Percentiles rank a stretch among this genome's conserved stretches.
phyloP scores from a whole-genome alignment of 2,329 filamentous ascomycete genomes.

The Emmonsiellopsis sp. region DNA sequence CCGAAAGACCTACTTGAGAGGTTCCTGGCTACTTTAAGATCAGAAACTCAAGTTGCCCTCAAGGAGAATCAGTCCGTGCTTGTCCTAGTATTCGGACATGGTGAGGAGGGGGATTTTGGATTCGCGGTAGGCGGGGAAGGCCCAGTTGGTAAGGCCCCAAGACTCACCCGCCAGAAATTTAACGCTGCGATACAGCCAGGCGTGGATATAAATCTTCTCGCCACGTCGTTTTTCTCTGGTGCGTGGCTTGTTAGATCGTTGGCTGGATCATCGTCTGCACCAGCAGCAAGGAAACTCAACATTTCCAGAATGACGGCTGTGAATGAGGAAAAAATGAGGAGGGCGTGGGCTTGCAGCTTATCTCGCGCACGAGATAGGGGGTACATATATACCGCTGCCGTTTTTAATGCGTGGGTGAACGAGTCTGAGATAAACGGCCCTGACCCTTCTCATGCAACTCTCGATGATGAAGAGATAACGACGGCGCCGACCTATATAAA shows the following conservation, averaged over 20 bases:
- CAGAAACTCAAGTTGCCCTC: conserved; percentile 3
- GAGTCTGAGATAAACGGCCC: neutral
- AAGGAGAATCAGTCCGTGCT: conserved; percentile 2
- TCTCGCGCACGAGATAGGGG: conserved; percentile 3
- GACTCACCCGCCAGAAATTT: conserved; percentile 2
- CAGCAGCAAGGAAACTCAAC: conserved; percentile 1
- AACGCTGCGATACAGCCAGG: neutral
- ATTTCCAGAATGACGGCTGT: conserved; percentile 4
- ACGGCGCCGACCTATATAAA: conserved; percentile 4
- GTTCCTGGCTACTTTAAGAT: conserved; percentile 5
- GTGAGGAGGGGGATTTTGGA: conserved; percentile 1
- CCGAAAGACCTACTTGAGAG: conserved; percentile 3
- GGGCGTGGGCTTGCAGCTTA: conserved; percentile 1
- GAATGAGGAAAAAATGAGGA: neutral
- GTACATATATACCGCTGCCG: conserved; percentile 3
- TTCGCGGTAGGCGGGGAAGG: conserved; percentile 2
- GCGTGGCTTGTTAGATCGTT: conserved; percentile 4
- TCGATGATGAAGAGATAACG: no score
- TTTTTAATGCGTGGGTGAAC: conserved; percentile 4
- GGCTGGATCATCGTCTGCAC: neutral
- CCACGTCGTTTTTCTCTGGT: conserved; percentile 7
- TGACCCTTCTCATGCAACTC: neutral
- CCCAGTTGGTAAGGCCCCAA: neutral
- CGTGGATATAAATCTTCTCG: conserved; percentile 4
- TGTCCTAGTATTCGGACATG: conserved; percentile 7